Evolutionary conservation across 495 filamentous ascomycete species (phyloP).

Genomic region (Thermothielavioides terrestris): DNA sequence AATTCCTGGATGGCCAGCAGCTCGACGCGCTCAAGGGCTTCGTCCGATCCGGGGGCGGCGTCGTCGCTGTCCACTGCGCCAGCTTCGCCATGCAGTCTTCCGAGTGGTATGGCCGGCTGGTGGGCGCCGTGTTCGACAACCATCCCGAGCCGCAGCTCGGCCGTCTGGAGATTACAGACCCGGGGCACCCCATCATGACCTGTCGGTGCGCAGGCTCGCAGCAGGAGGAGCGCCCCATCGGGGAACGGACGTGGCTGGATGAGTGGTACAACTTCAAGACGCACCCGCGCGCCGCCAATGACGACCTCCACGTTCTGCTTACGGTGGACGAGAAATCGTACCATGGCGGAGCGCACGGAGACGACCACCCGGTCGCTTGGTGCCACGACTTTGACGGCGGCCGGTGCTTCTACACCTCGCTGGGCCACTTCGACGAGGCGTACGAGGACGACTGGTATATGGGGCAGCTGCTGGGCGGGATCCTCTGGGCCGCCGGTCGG

Average conservation of each 20-base stretch:
- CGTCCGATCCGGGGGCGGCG: slow-evolving; percentile 25
- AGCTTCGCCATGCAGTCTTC: slow-evolving; percentile 22
- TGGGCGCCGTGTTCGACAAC: slow-evolving; percentile 29
- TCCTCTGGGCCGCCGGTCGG: slow-evolving; percentile 29
- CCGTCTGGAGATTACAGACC: slow-evolving; percentile 16
- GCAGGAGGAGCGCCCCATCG: neutral
- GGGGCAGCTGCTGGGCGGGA: slow-evolving; percentile 22
- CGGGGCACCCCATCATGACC: slow-evolving; percentile 20
- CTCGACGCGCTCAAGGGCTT: slow-evolving; percentile 24
- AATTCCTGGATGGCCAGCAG: slow-evolving; percentile 24
- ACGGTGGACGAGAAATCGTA: slow-evolving; percentile 26
- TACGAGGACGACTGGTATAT: slow-evolving; percentile 29
- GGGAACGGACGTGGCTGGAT: slow-evolving; percentile 27
- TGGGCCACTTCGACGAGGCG: slow-evolving; percentile 35
- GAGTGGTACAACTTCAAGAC: slow-evolving; percentile 36
- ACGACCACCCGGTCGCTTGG: slow-evolving; percentile 30
- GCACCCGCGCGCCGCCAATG: slow-evolving; percentile 13
- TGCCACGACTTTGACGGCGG: slow-evolving; percentile 30
- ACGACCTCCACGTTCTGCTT: slow-evolving; percentile 22
- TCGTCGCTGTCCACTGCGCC: slow-evolving; percentile 34
- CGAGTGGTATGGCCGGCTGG: slow-evolving; percentile 26
- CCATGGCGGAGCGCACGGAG: slow-evolving; percentile 23
- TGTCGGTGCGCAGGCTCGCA: neutral
- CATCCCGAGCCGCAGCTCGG: slow-evolving; percentile 29
- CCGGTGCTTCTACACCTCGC: slow-evolving; percentile 30